Evolutionary conservation across 2,329 filamentous ascomycete genomes (phyloP), one percentile per base, ranked within the genome.

Genomic region (Penicillium expansum): DNA sequence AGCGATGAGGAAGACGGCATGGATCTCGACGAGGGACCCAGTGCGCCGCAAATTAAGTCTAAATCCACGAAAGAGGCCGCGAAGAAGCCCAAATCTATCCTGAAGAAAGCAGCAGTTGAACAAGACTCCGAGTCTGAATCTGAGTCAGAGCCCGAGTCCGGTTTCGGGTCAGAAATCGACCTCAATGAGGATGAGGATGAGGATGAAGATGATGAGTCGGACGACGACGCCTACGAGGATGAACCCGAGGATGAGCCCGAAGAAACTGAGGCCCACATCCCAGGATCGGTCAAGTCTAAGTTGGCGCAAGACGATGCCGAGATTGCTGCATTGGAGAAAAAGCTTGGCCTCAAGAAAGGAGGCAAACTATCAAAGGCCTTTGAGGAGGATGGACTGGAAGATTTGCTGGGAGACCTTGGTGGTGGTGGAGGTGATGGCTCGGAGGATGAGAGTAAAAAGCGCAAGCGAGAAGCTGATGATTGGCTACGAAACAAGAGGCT

Each of bases 291-390:
- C n/a, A 84, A 82, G 68, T 82, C 87, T 4, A 85, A 83, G 64
- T 77, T 97, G 5, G 86, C 84, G 0, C 81, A 90, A 59, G 93
- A 99, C 57, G 92, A 97, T 68, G 90, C 86, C 2, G 91, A 96
- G 65, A 97, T 99, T 64, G 87, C 88, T 20, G 86, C 86, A 3
- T 78, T 97, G 32, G 94, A 99, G 76, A 92, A 88, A 72, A 95
- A 90, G 68, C 78, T 99, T 3, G 93, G 94, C 0, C 82, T 97
- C 7, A 90, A 87, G 69, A 85, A 86, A 24, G 88, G 88, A 58
- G 95, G 91, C 68, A 87, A 84, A 32, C 74, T 91, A 5, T 86
- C 87, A 0, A 88, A 89, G 62, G 80, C 86, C 0, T 91, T 92
- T 65, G 83, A 85, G 20, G 90, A 96, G 7, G 92, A 97, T 69